Base-by-base conservation (phyloP, 1,284 basidiomycete genomes). In the Cryptococcus maquisensis region DNA sequence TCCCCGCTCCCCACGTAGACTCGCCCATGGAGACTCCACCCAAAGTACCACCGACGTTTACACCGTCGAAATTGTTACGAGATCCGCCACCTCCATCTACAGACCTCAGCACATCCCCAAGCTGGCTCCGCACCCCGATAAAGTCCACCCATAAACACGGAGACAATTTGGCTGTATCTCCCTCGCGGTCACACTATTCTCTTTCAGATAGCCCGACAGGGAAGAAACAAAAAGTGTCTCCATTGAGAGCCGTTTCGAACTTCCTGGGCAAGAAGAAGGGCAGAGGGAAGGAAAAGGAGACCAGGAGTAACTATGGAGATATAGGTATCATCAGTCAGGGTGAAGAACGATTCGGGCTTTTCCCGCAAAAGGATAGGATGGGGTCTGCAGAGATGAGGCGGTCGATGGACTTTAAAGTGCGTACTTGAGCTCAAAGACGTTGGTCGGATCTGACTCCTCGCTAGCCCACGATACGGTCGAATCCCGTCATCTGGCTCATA, bases 231-330 rank as follows among this genome's bases (percentile, higher is more conserved):
- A 63, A 62, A 51, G 43, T 41, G 32, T 73, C 71, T 8, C 72
- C 72, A 0, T 55, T 74, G 52, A 73, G 70, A 51, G 71, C 68
- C 3, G 68, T 74, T 48, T 55, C 67, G 5, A 67, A 64, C 48
- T 63, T 62, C 16, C 68, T 74, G 43, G 66, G 63, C 65, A 5
- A 51, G 69, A 8, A 64, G 66, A 67, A 67, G 48, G 60, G 56
- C 8, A 67, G 64, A 51, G 62, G 57, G 2, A 71, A 66, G 54
- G 58, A 61, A 8, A 70, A 72, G 47, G 63, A 65, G 8, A 57
- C 56, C 36, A 51, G 49, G 41, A 60, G 51, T 26, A 24, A 28
- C 54, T 44, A 52, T 20, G 51, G 45, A 48, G 37, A 55, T 52
- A 38, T 66, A 16, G 61, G 67, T 4, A 63, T 59, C n/a, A 63